Percentiles rank a stretch among this genome's conserved stretches.
These are phyloP conservation scores for Ustilago xerochloae DNA, from an alignment of 1,284 basidiomycete species.

Conservation along the genomic window DNA sequence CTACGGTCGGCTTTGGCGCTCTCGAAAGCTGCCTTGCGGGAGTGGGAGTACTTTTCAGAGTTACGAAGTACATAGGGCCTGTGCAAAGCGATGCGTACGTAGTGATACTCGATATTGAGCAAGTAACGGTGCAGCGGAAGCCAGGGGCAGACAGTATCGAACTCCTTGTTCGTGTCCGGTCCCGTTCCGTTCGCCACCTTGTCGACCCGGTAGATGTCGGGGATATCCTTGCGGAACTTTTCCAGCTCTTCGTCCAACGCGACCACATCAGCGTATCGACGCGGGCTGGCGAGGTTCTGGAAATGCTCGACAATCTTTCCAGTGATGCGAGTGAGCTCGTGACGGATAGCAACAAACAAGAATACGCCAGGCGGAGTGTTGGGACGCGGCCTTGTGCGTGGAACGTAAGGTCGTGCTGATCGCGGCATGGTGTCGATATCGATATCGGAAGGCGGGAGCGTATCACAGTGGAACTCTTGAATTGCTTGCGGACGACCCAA, in stretches of 20 bases:
- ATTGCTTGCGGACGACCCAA: slow-evolving; percentile 89
- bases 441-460: slow-evolving; percentile 83
- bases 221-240: slow-evolving; percentile 82
- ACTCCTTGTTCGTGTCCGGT: slow-evolving; percentile 50
- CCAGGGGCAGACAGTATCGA: slow-evolving; percentile 58
- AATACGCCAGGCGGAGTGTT: slow-evolving; percentile 78
- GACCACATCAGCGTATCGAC: slow-evolving; percentile 86
- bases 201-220: slow-evolving; percentile 80
- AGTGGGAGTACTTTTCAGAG: slow-evolving; percentile 57
- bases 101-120: slow-evolving; percentile 63
- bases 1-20: slow-evolving; percentile 56
- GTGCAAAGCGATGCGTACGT: slow-evolving; percentile 63
- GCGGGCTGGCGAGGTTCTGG: slow-evolving; percentile 81
- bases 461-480: slow-evolving; percentile 78
- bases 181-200: slow-evolving; percentile 72
- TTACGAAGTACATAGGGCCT: slow-evolving; percentile 61
- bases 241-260: slow-evolving; percentile 86
- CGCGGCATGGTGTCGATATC: slow-evolving; percentile 73
- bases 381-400: slow-evolving; percentile 51
- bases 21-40: slow-evolving; percentile 58
- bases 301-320: slow-evolving; percentile 94
- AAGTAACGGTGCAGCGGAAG: slow-evolving; percentile 62
- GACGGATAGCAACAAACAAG: slow-evolving; percentile 88
- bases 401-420: slow-evolving; percentile 50
- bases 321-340: slow-evolving; percentile 83